phyloP scores from a whole-genome alignment of 1,284 basidiomycete genomes.

The Ustilago cynodontis region DNA sequence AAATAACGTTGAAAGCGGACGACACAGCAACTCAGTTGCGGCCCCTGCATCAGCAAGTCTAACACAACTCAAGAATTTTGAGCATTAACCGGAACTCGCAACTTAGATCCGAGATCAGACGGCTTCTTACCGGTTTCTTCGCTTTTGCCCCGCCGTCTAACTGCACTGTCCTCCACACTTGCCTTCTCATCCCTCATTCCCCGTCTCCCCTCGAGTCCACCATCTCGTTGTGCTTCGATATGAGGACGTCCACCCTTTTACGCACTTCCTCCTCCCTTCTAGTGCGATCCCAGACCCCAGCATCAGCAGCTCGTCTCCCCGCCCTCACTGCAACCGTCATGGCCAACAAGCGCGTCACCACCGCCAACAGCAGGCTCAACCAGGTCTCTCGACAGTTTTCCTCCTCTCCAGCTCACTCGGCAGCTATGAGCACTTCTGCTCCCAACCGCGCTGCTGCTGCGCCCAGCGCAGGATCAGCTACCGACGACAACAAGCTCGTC shows the following conservation, averaged over 20 bases:
- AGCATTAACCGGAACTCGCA: constrained; percentile 19
- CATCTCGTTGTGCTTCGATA: constrained; percentile 15
- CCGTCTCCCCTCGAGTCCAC: not conserved
- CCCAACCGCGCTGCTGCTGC: constrained; percentile 12
- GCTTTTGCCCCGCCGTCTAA: constrained; percentile 17
- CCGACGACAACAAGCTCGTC: constrained; percentile 42
- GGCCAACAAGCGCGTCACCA: constrained; percentile 27
- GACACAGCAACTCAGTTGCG: not conserved
- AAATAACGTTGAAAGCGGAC: not conserved
- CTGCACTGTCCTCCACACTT: constrained; percentile 4
- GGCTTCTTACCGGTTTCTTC: constrained; percentile 17
- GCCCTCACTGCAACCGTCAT: constrained; percentile 7
- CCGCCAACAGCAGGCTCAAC: constrained; percentile 37
- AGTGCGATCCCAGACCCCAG: constrained; percentile 13
- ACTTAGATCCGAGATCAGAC: constrained; percentile 7
- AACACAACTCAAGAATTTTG: not conserved
- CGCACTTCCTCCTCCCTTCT: constrained; percentile 34
- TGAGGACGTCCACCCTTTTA: constrained; percentile 42
- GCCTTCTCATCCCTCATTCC: constrained; percentile 2
- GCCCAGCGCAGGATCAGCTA: not conserved
- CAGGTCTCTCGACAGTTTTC: constrained; percentile 46
- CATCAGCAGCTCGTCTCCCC: constrained; percentile 6
- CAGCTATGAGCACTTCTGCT: constrained; percentile 25
- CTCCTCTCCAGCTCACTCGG: not conserved
- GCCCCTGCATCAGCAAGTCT: not conserved